Evolutionary conservation across 129 eudicot species (phyloP).

Genomic region (Calendula officinalis): DNA sequence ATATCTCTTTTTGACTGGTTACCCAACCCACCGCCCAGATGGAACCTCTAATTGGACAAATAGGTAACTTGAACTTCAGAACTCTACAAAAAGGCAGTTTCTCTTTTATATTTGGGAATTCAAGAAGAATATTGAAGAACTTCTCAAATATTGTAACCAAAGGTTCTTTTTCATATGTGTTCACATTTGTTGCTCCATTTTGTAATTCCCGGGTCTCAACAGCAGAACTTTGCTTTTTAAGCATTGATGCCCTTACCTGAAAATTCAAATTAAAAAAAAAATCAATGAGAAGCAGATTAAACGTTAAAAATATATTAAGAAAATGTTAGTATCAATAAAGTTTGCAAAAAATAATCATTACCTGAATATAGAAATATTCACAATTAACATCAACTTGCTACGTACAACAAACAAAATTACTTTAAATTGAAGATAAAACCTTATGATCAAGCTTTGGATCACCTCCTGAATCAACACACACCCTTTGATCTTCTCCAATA

Average conservation of each 20-base stretch:
- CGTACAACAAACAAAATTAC: not conserved
- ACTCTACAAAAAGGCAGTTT: conserved; percentile 33
- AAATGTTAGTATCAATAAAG: not conserved
- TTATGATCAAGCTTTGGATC: conserved; percentile 75
- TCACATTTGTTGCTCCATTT: conserved; percentile 18
- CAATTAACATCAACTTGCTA: conserved; percentile 11
- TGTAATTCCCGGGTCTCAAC: conserved; percentile 35
- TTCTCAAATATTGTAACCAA: conserved; percentile 50
- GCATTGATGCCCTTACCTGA: conserved; percentile 94
- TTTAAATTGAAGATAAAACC: conserved; percentile 40
- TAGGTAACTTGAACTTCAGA: too few species aligned
- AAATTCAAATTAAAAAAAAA: not conserved
- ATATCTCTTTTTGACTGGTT: too few species aligned
- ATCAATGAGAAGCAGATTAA: not conserved
- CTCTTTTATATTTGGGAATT: conserved; percentile 63
- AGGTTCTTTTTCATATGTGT: conserved; percentile 45
- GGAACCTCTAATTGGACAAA: too few species aligned
- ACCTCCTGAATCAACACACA: conserved; percentile 80
- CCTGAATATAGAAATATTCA: not conserved
- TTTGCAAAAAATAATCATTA: conserved; percentile 1
- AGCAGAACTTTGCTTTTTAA: conserved; percentile 69
- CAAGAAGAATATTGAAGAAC: conserved; percentile 58
- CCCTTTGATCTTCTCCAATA: conserved; percentile 69
- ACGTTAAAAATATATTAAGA: not conserved
- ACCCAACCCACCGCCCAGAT: too few species aligned